A percentile compares a stretch with the other conserved stretches of the same genome.
phyloP scores from a whole-genome alignment of 2,329 filamentous ascomycete species.

The Colletotrichum phormii region DNA sequence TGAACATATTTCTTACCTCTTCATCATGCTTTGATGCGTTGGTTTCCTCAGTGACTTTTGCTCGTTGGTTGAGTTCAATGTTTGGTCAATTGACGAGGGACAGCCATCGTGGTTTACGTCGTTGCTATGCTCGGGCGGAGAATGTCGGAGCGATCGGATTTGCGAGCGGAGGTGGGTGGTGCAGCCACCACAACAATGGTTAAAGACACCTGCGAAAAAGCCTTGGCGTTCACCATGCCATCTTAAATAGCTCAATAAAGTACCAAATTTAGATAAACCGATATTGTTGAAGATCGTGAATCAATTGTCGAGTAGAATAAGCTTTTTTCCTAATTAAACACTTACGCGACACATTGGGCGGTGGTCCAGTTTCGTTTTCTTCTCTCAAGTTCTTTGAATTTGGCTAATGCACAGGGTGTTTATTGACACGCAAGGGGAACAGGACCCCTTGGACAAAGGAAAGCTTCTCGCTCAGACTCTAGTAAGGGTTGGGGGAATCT shows the following conservation, averaged over 20 bases:
- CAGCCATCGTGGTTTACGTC: no score
- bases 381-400: constrained; percentile 51
- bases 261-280: background rate
- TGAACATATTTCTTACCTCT: background rate
- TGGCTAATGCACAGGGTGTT: constrained; percentile 72
- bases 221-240: constrained; percentile 22
- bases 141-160: constrained; percentile 29
- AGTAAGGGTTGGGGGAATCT: constrained; percentile 51
- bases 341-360: constrained; percentile 21
- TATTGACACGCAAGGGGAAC: constrained; percentile 62
- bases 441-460: constrained; percentile 58
- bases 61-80: background rate
- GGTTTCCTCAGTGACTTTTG: background rate
- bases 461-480: constrained; percentile 46
- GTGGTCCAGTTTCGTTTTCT: constrained; percentile 10
- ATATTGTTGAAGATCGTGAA: background rate
- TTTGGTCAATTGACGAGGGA: background rate
- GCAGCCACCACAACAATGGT: constrained; percentile 1
- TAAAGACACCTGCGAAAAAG: background rate
- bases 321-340: constrained; percentile 26
- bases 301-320: background rate
- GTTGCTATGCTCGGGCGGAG: constrained; percentile 28
- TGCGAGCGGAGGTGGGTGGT: constrained; percentile 9
- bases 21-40: background rate
- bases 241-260: background rate